phyloP scores from a whole-genome alignment of 1,284 basidiomycete species.

The Ceratobasidium sp. region DNA sequence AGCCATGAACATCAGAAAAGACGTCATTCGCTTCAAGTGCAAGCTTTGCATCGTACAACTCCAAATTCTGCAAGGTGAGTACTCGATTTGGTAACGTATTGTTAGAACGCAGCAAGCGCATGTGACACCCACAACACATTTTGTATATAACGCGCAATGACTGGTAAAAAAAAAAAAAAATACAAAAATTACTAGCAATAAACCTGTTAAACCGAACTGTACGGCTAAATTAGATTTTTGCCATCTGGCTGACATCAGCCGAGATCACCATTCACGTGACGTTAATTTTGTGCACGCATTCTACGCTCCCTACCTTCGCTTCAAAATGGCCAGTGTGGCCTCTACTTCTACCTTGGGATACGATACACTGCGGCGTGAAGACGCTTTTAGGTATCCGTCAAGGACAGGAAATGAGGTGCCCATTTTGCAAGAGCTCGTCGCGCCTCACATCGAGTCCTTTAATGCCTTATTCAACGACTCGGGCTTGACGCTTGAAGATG shows the following conservation, averaged over 20 bases:
- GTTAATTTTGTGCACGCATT: constrained; percentile 32
- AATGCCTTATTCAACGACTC: constrained; percentile 94
- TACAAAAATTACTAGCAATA: constrained; percentile 1
- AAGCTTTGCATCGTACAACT: not conserved
- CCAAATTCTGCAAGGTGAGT: constrained; percentile 12
- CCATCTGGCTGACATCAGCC: not conserved
- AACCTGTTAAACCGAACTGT: not conserved
- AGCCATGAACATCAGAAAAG: constrained; percentile 1
- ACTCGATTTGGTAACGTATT: not conserved
- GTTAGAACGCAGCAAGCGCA: not conserved
- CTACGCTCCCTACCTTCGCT: not conserved
- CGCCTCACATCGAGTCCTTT: constrained; percentile 96
- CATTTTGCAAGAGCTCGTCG: constrained; percentile 92
- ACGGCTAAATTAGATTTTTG: not conserved
- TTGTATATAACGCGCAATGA: no score
- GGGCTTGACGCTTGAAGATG: constrained; percentile 73
- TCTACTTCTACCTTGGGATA: constrained; percentile 59
- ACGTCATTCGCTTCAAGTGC: not conserved
- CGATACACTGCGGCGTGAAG: constrained; percentile 86
- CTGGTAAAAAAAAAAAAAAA: no score
- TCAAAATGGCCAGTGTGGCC: constrained; percentile 15
- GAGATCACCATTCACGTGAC: constrained; percentile 27
- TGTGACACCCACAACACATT: no score
- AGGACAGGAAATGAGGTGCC: constrained; percentile 75
- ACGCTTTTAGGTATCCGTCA: constrained; percentile 82